phyloP scores from a whole-genome alignment of 2,329 filamentous ascomycete genomes.

The Penicillium sp. region DNA sequence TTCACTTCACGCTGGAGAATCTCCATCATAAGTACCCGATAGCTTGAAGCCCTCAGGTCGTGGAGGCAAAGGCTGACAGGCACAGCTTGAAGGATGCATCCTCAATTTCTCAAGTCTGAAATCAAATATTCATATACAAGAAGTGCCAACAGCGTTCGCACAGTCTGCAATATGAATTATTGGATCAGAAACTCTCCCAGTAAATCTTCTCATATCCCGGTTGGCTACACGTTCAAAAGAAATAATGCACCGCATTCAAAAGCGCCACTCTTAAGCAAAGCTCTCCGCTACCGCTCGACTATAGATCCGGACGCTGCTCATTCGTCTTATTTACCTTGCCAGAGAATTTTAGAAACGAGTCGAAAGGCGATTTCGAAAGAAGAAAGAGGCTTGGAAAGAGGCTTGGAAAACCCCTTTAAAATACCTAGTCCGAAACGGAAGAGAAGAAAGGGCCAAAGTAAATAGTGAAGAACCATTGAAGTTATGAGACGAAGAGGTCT shows the following conservation, averaged over 20 bases:
- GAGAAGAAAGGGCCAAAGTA: too few relatives aligned
- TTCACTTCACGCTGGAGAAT: neutral
- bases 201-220: neutral
- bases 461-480: too few relatives aligned
- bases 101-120: neutral
- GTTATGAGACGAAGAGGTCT: too few relatives aligned
- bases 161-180: neutral
- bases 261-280: too few relatives aligned
- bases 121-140: neutral
- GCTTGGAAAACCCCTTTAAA: too few relatives aligned
- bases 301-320: too few relatives aligned
- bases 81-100: neutral
- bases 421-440: too few relatives aligned
- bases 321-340: too few relatives aligned
- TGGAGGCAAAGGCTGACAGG: neutral
- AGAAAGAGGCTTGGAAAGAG: too few relatives aligned
- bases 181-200: neutral
- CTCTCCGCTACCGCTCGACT: too few relatives aligned
- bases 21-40: neutral
- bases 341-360: too few relatives aligned
- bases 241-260: too few relatives aligned
- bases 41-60: neutral
- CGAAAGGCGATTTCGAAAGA: neutral
- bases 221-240: neutral
- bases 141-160: neutral